Base-by-base conservation (phyloP, 169 alveolate species). In the Plasmodium reichenowi region DNA sequence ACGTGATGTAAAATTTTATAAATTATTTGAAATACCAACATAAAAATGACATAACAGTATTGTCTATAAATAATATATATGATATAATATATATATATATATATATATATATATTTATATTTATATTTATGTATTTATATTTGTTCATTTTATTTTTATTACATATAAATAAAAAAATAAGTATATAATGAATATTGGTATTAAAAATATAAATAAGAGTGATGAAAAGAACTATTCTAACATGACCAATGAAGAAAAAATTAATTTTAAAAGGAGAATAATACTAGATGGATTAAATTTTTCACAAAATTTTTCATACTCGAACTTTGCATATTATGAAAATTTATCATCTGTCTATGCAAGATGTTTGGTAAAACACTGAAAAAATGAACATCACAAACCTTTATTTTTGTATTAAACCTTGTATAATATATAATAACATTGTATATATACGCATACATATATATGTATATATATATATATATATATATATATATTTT, bases 171-270 rank as follows among this genome's bases (percentile, higher is more conserved):
- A 75, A 62, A 64, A 32, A 32, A 32, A 9, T 26, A 5, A 48
- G 43, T 38, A 9, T 15, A 83, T 47, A 70, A 83, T 83, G 91
- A 47, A 70, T 50, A 7, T 70, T 12, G 74, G 74, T 5, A 54
- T 83, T 68, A 83, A 83, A 56, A 72, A 63, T 26, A 32, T 60
- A 7, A 71, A 83, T 43, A 58, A 62, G 43, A 59, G 56, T 47
- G 12, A 29, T 48, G 86, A 71, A 72, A 83, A 67, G 73, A 83
- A 70, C 3, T 83, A 83, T 70, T 83, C 91, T 68, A 70, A 73
- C 45, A 70, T 83, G 91, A 83, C 91, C 26, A 67, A 47, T 15
- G 74, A 83, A 54, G 91, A 83, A 48, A 83, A 43, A 48, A 43
- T 68, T 56, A 58, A 68, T 29, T 20, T 83, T n/a, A 67, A 43